Conservation (phyloP, 2,329 filamentous ascomycete genomes). For the Fonsecaea erecta region DNA sequence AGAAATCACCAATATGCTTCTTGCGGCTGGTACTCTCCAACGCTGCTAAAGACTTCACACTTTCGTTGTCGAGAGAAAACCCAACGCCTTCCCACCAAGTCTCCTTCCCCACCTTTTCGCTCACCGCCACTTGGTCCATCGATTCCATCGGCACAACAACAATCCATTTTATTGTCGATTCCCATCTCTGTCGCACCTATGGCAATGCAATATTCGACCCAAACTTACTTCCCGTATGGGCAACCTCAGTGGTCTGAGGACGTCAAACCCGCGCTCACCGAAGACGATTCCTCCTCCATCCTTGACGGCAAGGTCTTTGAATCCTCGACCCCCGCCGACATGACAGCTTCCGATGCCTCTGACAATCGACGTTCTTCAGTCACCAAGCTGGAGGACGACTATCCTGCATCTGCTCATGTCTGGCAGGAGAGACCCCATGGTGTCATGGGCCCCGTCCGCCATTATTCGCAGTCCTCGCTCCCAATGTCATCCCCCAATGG, state of each 20-base stretch:
- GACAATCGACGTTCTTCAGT: constrained; percentile 52
- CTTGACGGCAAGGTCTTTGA: constrained; percentile 58
- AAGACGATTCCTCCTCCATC: constrained; percentile 59
- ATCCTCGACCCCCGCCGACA: constrained; percentile 54
- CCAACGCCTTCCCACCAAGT: constrained; percentile 21
- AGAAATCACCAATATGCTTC: constrained; percentile 10
- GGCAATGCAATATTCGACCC: constrained; percentile 50
- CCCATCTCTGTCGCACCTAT: constrained; percentile 24
- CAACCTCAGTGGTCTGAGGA: constrained; percentile 50
- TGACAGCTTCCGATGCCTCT: constrained; percentile 46
- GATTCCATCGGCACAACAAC: constrained; percentile 25
- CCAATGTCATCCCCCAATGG: constrained; percentile 56
- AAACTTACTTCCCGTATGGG: constrained; percentile 49
- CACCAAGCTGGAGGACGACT: constrained; percentile 56
- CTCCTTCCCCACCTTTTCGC: constrained; percentile 28
- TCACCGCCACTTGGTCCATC: constrained; percentile 31
- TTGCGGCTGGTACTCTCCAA: constrained; percentile 14
- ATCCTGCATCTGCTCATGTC: constrained; percentile 58
- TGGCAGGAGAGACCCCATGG: constrained; percentile 55
- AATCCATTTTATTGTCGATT: constrained; percentile 18
- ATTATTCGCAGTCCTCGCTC: constrained; percentile 50
- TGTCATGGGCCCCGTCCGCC: constrained; percentile 49
- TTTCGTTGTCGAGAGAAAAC: constrained; percentile 5
- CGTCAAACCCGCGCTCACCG: constrained; percentile 47
- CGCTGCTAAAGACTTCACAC: constrained; percentile 6